A percentile compares a stretch with the other conserved stretches of the same genome.
Conservation (phyloP, 345 rosid species). For the Populus pruinosa region DNA sequence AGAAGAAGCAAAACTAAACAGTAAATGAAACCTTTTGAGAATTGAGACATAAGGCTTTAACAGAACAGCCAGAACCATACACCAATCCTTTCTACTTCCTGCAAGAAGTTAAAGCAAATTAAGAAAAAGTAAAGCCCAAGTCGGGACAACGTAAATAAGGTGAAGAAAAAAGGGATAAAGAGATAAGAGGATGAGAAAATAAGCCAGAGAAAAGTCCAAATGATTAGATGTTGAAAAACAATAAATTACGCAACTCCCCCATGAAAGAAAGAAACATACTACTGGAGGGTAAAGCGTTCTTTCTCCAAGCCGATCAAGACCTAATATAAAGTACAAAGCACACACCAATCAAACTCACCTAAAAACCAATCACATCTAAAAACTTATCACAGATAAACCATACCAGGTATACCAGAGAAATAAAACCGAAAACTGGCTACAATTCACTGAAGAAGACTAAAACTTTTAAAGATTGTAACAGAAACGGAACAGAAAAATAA, state of each 20-base stretch:
- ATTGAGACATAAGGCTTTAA: not conserved
- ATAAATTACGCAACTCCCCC: not conserved
- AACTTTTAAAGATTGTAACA: not conserved
- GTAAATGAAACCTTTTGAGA: not conserved
- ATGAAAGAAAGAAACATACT: not conserved
- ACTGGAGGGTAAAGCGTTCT: constrained; percentile 7
- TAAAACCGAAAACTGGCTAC: not conserved
- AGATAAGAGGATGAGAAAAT: constrained; percentile 29
- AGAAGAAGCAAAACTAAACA: not conserved
- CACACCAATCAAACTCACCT: not conserved
- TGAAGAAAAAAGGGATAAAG: constrained; percentile 29
- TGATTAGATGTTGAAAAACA: not conserved
- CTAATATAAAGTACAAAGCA: not conserved
- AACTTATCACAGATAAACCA: not conserved
- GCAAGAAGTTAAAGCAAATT: constrained; percentile 8
- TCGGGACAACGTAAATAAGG: constrained; percentile 13
- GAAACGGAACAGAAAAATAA: not conserved
- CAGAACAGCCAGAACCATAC: constrained; percentile 1
- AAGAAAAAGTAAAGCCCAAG: constrained; percentile 12
- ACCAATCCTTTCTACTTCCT: not conserved
- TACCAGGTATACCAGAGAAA: not conserved
- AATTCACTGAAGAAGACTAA: constrained; percentile 4
- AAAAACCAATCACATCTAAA: not conserved
- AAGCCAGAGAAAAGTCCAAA: constrained; percentile 21
- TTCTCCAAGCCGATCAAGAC: not conserved